Conservation (phyloP, 73 alveolate species). For the Paramecium sexaurelia region DNA sequence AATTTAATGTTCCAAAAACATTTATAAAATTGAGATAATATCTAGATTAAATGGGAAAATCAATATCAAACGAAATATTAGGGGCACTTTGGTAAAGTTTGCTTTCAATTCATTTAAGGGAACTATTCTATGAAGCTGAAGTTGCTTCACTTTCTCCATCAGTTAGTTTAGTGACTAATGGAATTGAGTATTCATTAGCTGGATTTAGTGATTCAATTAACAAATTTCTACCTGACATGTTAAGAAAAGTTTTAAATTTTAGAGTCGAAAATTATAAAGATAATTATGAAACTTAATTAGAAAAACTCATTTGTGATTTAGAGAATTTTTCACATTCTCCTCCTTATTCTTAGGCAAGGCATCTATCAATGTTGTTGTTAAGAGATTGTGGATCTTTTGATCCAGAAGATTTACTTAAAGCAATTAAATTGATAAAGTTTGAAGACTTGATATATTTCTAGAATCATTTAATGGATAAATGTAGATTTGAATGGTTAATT, state of each 20-base stretch:
- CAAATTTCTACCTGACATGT: background rate
- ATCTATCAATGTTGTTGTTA: background rate
- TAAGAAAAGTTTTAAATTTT: background rate
- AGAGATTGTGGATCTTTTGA: too few species aligned
- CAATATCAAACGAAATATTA: background rate
- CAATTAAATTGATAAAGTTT: too few species aligned
- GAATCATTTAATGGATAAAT: too few species aligned
- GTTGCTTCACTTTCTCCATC: background rate
- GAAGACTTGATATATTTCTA: too few species aligned
- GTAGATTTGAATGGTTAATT: too few species aligned
- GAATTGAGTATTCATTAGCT: background rate
- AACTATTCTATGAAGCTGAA: conserved; percentile 7
- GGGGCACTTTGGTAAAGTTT: background rate
- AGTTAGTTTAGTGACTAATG: background rate
- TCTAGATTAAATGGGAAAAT: background rate
- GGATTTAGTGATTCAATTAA: background rate
- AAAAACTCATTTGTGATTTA: background rate
- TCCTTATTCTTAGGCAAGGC: background rate
- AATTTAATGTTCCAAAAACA: conserved; percentile 86
- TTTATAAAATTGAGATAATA: conserved; percentile 59
- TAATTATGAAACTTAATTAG: background rate
- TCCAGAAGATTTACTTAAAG: too few species aligned
- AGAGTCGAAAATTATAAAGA: background rate
- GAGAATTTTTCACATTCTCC: background rate
- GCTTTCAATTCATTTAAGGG: background rate